phyloP scores from a whole-genome alignment of 345 rosid species.

The Corymbia maculata region DNA sequence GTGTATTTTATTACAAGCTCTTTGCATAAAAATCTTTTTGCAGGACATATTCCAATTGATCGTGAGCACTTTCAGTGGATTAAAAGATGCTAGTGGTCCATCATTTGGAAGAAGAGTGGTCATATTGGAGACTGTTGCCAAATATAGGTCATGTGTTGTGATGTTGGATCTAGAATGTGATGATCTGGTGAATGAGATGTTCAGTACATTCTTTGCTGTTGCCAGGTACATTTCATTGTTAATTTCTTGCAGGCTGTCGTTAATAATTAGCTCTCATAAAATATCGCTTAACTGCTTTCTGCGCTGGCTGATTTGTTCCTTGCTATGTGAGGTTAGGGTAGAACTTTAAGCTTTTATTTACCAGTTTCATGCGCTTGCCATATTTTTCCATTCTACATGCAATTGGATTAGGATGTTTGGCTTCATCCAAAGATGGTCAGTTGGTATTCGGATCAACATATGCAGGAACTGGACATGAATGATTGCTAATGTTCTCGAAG shows the following conservation, averaged over 20 bases:
- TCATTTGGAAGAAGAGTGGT: conserved; percentile 89
- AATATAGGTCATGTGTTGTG: conserved; percentile 90
- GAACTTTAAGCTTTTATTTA: background rate
- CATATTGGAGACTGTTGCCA: conserved; percentile 93
- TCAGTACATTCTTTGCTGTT: conserved; percentile 76
- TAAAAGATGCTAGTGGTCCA: conserved; percentile 74
- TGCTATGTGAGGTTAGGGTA: background rate
- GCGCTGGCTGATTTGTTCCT: background rate
- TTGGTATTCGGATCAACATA: background rate
- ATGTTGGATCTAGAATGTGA: conserved; percentile 99
- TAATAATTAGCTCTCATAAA: background rate
- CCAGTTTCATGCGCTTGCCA: background rate
- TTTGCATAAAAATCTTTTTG: conserved; percentile 7
- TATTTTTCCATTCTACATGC: background rate
- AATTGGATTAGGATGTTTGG: background rate
- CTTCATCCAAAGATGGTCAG: background rate
- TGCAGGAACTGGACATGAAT: background rate
- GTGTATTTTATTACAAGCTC: background rate
- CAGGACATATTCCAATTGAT: conserved; percentile 88
- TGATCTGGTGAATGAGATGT: conserved; percentile 84
- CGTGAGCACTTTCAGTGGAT: conserved; percentile 76
- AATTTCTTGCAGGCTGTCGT: background rate
- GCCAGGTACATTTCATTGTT: conserved; percentile 58
- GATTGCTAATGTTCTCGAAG: background rate
- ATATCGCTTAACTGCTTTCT: background rate